These are phyloP conservation scores for Lactifluus subvellereus DNA, from an alignment of 768 basidiomycete species.

Conservation along the genomic window DNA sequence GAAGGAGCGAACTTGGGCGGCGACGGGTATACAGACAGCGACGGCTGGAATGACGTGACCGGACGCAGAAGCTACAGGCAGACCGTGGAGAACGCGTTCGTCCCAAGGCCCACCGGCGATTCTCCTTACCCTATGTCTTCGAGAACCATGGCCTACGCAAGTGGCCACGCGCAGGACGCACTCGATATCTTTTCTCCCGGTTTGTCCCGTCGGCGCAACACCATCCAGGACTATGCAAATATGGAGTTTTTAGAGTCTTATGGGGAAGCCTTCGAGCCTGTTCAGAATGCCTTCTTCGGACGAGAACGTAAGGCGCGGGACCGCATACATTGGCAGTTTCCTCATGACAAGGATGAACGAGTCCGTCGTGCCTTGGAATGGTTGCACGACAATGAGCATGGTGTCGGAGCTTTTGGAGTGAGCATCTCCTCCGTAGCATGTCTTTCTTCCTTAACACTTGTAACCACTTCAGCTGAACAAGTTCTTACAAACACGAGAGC, in stretches of 20 bases:
- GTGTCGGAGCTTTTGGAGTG: slow-evolving; percentile 24
- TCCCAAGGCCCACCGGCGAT: slow-evolving; percentile 4
- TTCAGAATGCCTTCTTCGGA: slow-evolving; percentile 24
- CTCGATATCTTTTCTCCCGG: slow-evolving; percentile 13
- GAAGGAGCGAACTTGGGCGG: slow-evolving; percentile 11
- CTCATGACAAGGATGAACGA: slow-evolving; percentile 23
- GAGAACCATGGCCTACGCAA: slow-evolving; percentile 26
- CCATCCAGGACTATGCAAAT: slow-evolving; percentile 14
- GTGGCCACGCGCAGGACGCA: not conserved
- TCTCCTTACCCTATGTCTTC: slow-evolving; percentile 23
- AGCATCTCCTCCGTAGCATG: not conserved
- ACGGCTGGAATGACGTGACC: slow-evolving; percentile 14
- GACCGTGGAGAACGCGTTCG: slow-evolving; percentile 10
- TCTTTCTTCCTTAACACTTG: not conserved
- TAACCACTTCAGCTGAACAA: slow-evolving; percentile 18
- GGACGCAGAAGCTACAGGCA: slow-evolving; percentile 9
- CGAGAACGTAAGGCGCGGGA: slow-evolving; percentile 24
- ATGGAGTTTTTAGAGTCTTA: slow-evolving; percentile 13
- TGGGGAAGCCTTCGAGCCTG: slow-evolving; percentile 17
- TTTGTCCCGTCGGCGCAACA: slow-evolving; percentile 8
- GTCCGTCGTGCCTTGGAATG: slow-evolving; percentile 21
- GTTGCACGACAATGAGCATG: slow-evolving; percentile 13
- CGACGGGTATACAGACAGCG: slow-evolving; percentile 17
- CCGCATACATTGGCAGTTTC: slow-evolving; percentile 26
- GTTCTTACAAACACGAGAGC: slow-evolving; percentile 23